Base-by-base conservation (phyloP, 148 eudicot genomes). In the Rhododendron simsii region DNA sequence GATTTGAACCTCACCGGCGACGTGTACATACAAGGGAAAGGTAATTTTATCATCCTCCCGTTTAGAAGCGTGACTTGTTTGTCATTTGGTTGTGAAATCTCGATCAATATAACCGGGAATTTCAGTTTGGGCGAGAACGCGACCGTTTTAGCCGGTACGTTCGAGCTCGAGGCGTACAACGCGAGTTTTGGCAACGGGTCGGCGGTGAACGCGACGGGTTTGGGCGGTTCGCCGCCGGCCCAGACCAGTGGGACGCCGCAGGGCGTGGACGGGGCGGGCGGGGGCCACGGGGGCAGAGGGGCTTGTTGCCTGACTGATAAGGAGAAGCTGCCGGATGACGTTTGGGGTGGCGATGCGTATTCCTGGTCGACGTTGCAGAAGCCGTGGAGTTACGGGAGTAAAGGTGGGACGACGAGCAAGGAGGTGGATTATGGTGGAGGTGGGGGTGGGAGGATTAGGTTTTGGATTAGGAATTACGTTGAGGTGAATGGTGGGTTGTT, bases 321-420 rank as follows among this genome's bases (percentile, higher is more conserved):
- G 51, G 82, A 88, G 35, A 94, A 91, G 93, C 84, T 79, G 39
- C 95, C 95, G 39, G 99, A 94, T 45, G 99, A 97, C 87, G 93
- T 88, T 33, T 97, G 99, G 99, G 99, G 99, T 23, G 99, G 99
- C 81, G 98, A 97, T 91, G 87, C 99, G 0, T 97, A 97, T 85
- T 87, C 95, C 2, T 97, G 98, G 98, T 89, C 95, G 26, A n/a
- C 90, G 0, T 89, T 97, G 91, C 85, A 87, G 86, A 77, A 76
- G 85, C 99, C 99, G 5, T 89, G 90, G 93, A 94, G 95, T 88
- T 97, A 94, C 83, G 99, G 99, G 57, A 97, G 99, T 92, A 94
- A 86, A 78, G 99, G 99, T 12, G 98, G 99, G 91, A 92, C 96
- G 0, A 94, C 95, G 0, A 95, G 98, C 86, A 93, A 89, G 92